These are phyloP conservation scores for Fusarium pseudograminearum DNA, from an alignment of 2,329 filamentous ascomycete genomes.

Conservation along the genomic window DNA sequence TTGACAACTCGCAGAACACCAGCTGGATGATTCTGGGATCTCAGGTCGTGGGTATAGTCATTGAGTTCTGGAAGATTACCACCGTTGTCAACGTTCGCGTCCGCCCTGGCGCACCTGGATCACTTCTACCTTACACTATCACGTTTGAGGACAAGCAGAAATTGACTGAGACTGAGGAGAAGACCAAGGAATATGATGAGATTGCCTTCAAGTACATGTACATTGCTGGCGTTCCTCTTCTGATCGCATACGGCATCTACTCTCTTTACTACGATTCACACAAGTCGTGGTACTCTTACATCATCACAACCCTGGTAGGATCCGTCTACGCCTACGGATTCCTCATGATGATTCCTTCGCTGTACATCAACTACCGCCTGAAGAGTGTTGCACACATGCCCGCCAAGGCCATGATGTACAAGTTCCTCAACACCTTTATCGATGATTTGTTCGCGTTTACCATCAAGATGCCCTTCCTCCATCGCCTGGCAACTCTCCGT, in stretches of 20 bases:
- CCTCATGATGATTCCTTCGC: conserved; percentile 96
- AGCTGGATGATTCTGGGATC: conserved; percentile 99
- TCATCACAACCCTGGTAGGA: conserved; percentile 94
- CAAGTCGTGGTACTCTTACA: conserved; percentile 98
- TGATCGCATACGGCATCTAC: conserved; percentile 91
- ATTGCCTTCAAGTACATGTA: conserved; percentile 99
- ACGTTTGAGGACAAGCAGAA: conserved; percentile 97
- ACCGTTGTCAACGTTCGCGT: conserved; percentile 92
- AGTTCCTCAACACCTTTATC: conserved; percentile 98
- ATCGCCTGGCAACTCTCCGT: conserved; percentile 89
- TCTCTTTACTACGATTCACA: conserved; percentile 92
- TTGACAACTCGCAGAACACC: conserved; percentile 98
- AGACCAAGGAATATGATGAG: conserved; percentile 98
- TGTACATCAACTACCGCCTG: conserved; percentile 99
- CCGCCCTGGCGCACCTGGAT: conserved; percentile 74
- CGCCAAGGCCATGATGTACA: conserved; percentile 95
- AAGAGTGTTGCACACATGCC: conserved; percentile 98
- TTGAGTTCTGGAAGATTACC: conserved; percentile 91
- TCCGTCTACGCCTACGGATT: conserved; percentile 98
- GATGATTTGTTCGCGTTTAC: conserved; percentile 99
- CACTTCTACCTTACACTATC: conserved; percentile 81
- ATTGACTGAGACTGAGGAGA: conserved; percentile 93
- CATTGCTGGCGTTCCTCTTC: conserved; percentile 86
- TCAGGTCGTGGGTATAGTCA: conserved; percentile 82
- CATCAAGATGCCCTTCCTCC: conserved; percentile 98